Percentiles rank a stretch among this genome's conserved stretches.
Conservation (phyloP, 2,329 filamentous ascomycete genomes). For the Whalleya microplaca region DNA sequence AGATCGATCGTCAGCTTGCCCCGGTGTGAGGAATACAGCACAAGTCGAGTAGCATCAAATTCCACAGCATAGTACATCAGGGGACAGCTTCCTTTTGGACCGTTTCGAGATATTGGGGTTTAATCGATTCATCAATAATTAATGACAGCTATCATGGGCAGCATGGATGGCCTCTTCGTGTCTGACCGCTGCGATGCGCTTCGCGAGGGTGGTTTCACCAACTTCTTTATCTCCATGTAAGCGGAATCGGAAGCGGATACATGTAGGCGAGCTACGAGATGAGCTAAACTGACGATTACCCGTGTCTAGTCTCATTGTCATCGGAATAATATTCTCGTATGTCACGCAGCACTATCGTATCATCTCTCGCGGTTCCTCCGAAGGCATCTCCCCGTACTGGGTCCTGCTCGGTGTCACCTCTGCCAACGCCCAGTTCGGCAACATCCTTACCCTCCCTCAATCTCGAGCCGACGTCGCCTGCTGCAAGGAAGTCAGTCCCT, state of each 20-base stretch:
- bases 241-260: no score
- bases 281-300: conserved; percentile 23
- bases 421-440: conserved; percentile 85
- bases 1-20: conserved; percentile 19
- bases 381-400: conserved; percentile 95
- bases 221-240: conserved; percentile 61
- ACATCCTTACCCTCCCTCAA: conserved; percentile 85
- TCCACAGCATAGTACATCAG: conserved; percentile 3
- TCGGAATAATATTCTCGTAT: conserved; percentile 91
- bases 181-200: conserved; percentile 54
- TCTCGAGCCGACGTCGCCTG: conserved; percentile 84
- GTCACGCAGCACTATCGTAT: conserved; percentile 94
- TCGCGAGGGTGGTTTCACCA: conserved; percentile 56
- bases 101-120: background rate
- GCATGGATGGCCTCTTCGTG: conserved; percentile 37
- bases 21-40: conserved; percentile 3
- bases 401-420: conserved; percentile 92
- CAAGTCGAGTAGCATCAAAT: background rate
- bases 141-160: conserved; percentile 36
- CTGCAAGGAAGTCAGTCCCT: conserved; percentile 78
- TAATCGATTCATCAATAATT: background rate
- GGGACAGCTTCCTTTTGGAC: background rate
- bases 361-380: conserved; percentile 80
- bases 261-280: background rate
- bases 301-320: conserved; percentile 66